phyloP scores from a whole-genome alignment of 305 asterid genomes.

The Stenogyne calaminthoides region DNA sequence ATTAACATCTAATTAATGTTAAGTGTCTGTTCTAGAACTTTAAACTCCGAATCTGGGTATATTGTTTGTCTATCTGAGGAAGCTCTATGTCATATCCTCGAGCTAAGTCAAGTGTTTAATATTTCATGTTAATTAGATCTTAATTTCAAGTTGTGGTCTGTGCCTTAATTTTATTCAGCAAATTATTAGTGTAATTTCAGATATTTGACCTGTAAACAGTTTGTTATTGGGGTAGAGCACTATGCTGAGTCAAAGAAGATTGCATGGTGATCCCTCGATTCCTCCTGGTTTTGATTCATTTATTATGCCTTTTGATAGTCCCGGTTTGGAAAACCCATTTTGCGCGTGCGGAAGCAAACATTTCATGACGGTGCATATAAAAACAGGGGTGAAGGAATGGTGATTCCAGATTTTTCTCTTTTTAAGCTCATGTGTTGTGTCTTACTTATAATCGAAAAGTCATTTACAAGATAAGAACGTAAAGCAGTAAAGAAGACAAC shows the following conservation, averaged over 20 bases:
- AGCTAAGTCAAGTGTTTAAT: constrained; percentile 32
- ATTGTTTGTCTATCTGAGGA: constrained; percentile 29
- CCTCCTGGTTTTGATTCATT: constrained; percentile 96
- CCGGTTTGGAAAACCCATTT: no score
- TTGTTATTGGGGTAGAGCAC: constrained; percentile 16
- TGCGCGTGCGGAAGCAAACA: no score
- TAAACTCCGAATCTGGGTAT: constrained; percentile 1
- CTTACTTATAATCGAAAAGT: no score
- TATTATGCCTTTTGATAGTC: no score
- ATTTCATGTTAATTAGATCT: constrained; percentile 34
- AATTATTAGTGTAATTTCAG: constrained; percentile 2
- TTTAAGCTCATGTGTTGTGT: no score
- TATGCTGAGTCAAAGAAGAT: constrained; percentile 63
- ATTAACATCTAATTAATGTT: no score
- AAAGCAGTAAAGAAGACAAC: no score
- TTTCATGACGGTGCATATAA: no score
- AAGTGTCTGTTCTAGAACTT: no score
- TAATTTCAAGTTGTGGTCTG: constrained; percentile 14
- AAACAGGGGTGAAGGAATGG: no score
- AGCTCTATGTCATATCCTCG: constrained; percentile 26
- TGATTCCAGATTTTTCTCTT: no score
- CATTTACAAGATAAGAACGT: no score
- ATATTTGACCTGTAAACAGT: constrained; percentile 10
- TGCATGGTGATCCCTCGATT: constrained; percentile 66
- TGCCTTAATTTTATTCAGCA: constrained; percentile 7